phyloP scores from a whole-genome alignment of 257 asterid genomes.

The Lantana camara region DNA sequence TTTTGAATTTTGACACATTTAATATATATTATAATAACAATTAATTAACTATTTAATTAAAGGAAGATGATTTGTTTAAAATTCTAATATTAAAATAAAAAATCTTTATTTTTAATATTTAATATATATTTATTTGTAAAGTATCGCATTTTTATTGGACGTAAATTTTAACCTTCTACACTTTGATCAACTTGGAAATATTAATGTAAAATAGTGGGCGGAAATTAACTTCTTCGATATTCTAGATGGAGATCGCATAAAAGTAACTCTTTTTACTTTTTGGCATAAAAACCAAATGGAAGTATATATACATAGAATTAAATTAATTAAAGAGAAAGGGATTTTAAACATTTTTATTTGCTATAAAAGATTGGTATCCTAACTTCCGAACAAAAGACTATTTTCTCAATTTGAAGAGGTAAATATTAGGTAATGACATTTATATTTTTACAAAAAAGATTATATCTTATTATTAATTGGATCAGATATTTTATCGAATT shows the following conservation, averaged over 20 bases:
- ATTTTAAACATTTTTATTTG: neutral
- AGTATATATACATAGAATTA: neutral
- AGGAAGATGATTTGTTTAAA: too few relatives aligned
- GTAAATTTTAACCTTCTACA: too few relatives aligned
- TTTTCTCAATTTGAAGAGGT: constrained; percentile 7
- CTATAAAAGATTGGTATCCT: neutral
- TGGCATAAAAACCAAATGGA: neutral
- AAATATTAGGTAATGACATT: neutral
- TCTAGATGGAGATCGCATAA: constrained; percentile 4
- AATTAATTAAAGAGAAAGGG: neutral
- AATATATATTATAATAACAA: too few relatives aligned
- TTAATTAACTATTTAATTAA: too few relatives aligned
- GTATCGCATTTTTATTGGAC: too few relatives aligned
- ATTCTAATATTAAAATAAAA: too few relatives aligned
- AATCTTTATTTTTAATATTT: too few relatives aligned
- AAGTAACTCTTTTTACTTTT: neutral
- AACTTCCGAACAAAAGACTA: neutral
- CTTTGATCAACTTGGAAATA: constrained; percentile 1
- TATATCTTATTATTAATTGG: too few relatives aligned
- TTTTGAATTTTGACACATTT: too few relatives aligned
- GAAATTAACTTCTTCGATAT: constrained; percentile 19
- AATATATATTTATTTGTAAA: too few relatives aligned
- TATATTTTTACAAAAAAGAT: too few relatives aligned
- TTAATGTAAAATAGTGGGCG: neutral
- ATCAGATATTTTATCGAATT: too few relatives aligned